Base-by-base conservation (phyloP, 441 rosid genomes). In the Gossypium schwendimanii region DNA sequence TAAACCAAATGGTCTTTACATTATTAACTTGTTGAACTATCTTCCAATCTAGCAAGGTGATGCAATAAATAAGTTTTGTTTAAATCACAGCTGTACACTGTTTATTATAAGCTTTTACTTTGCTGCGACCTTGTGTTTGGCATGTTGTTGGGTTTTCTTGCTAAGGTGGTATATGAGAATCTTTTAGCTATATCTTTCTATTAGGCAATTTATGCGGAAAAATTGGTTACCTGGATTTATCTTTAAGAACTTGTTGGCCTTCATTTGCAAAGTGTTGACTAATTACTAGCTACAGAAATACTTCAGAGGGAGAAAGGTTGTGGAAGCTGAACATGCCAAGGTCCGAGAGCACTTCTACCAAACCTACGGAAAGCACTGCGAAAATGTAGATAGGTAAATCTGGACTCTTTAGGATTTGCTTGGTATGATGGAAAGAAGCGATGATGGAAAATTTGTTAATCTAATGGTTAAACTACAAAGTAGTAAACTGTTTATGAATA, bases 231-330 rank as follows among this genome's bases (percentile, higher is more conserved):
- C 31, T 78, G 73, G 58, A 39, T n/a, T 58, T 68, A 58, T 28
- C 31, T 73, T 41, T 9, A 41, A 9, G 12, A 41, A 41, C 45
- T 41, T 41, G 73, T 12, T 33, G 57, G 50, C 58, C 57, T 66
- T 15, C n/a, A 20, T 78, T 66, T 75, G 77, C 79, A 71, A 80
- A 63, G 58, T 82, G 57, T 79, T 87, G 76, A 88, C 79, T 80
- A 58, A 70, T 74, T 80, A 75, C 69, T 79, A 45, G 79, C 70
- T 85, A 72, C 97, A 96, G 99, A 96, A 91, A 96, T 88, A 87
- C 91, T 93, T 82, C 85, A 90, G 98, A 88, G 97, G 99, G 67
- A 87, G 90, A 83, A 90, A 83, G 80, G 89, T 80, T 50, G 78
- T 84, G 85, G 84, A 84, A 76, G 89, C 80, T 75, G 97, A 86